Base-by-base conservation (phyloP, 768 basidiomycete genomes). In the Coprinopsis marcescibilis region DNA sequence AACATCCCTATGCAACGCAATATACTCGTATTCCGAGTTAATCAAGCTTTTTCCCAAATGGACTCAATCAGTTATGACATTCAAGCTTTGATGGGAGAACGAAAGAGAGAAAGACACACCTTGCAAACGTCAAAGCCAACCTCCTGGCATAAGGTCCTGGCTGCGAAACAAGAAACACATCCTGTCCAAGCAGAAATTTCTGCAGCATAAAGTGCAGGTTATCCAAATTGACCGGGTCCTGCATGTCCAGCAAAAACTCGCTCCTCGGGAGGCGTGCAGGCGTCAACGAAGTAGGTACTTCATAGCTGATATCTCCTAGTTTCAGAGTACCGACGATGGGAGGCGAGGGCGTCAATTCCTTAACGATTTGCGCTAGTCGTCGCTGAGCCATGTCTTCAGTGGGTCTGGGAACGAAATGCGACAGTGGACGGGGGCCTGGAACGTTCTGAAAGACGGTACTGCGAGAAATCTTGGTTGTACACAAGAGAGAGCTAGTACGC, bases 1-100 rank as follows among this genome's bases (percentile, higher is more conserved):
- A 5, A 83, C 76, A 57, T 85, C 82, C 43, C 81, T 62, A 59
- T 85, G 81, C 4, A 85, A 60, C 2, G 80, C 75, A 48, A 85
- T 76, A 51, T 81, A 78, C 55, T 85, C 82, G 52, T 83, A 85
- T 60, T 83, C 82, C 14, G 77, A 61, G 56, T 85, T 85, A 38
- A 83, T 77, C 36, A 82, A 32, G 51, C 78, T 80, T n/a, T n/a
- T n/a, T n/a, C n/a, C n/a, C n/a, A n/a, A n/a, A n/a, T n/a, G n/a
- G n/a, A n/a, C n/a, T n/a, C n/a, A n/a, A n/a, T n/a, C n/a, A n/a
- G n/a, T n/a, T 32, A 8, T 32, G n/a, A 32, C 8, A 8, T n/a
- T 32, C n/a, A 8, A 8, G 17, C 33, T 20, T 15, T 32, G n/a
- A 8, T 32, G 8, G 30, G 30, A 52, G 49, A 26, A 37, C 47